These are phyloP conservation scores for Coemansia sp. DNA, from an alignment of 192 early-diverging fungal genomes.

Conservation along the genomic window DNA sequence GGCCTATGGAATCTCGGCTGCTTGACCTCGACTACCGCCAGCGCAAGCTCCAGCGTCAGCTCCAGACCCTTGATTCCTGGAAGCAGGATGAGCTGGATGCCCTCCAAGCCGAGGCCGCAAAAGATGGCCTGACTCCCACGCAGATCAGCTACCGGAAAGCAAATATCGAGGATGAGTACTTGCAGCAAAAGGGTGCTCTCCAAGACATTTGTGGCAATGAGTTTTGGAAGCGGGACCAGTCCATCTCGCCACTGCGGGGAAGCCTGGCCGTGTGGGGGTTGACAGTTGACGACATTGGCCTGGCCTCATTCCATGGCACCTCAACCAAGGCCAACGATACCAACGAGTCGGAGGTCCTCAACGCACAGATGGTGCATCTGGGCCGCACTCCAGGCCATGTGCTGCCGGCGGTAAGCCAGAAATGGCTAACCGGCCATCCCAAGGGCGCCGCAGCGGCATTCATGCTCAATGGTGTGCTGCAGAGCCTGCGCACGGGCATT, in stretches of 20 bases:
- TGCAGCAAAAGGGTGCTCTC: conserved; percentile 64
- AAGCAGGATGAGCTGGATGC: background rate
- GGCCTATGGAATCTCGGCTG: conserved; percentile 46
- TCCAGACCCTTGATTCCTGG: conserved; percentile 1
- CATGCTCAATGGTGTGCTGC: conserved; percentile 91
- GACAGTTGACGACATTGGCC: conserved; percentile 84
- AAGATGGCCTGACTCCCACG: background rate
- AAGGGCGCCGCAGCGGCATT: conserved; percentile 90
- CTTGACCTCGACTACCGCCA: conserved; percentile 78
- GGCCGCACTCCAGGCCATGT: conserved; percentile 82
- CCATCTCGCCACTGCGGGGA: conserved; percentile 80
- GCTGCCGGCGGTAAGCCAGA: conserved; percentile 81
- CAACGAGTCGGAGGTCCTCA: conserved; percentile 85
- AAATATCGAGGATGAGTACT: conserved; percentile 55
- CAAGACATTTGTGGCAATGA: conserved; percentile 69
- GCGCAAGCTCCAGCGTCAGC: conserved; percentile 54
- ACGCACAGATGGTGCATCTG: conserved; percentile 80
- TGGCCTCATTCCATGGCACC: conserved; percentile 76
- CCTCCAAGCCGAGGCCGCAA: background rate
- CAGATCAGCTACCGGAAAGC: conserved; percentile 12
- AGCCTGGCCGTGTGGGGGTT: conserved; percentile 82
- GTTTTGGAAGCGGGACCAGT: conserved; percentile 70
- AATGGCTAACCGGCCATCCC: conserved; percentile 85
- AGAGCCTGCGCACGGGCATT: conserved; percentile 75
- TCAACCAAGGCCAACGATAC: conserved; percentile 92